Conservation (phyloP, 352 stramenopile species). For the Elongisporangium anandrum region DNA sequence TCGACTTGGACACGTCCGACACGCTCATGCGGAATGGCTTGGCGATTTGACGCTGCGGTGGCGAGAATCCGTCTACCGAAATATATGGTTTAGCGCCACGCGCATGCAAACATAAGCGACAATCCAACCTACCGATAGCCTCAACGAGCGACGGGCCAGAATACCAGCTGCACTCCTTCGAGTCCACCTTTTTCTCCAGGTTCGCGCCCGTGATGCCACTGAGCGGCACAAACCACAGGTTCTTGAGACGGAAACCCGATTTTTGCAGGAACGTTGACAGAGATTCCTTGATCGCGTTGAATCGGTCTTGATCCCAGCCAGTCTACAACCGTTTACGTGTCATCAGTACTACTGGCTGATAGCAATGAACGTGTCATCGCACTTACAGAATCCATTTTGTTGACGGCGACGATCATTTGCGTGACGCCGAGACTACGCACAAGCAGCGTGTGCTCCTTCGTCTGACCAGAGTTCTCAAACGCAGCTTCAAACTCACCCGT, state of each 20-base stretch:
- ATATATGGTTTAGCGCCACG: background rate
- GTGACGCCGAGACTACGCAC: slow-evolving; percentile 92
- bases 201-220: slow-evolving; percentile 87
- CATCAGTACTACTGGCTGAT: slow-evolving; percentile 6
- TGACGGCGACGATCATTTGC: slow-evolving; percentile 95
- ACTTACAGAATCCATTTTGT: slow-evolving; percentile 96
- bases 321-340: slow-evolving; percentile 8
- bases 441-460: slow-evolving; percentile 96
- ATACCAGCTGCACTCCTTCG: slow-evolving; percentile 68
- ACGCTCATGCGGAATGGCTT: slow-evolving; percentile 86
- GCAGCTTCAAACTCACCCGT: slow-evolving; percentile 95
- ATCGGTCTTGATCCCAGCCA: slow-evolving; percentile 75
- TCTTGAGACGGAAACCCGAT: slow-evolving; percentile 73
- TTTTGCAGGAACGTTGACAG: slow-evolving; percentile 72
- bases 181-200: slow-evolving; percentile 51
- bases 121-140: slow-evolving; percentile 45
- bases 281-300: slow-evolving; percentile 70
- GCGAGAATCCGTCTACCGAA: slow-evolving; percentile 57
- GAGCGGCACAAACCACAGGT: slow-evolving; percentile 84
- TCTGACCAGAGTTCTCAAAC: slow-evolving; percentile 94
- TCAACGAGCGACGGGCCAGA: slow-evolving; percentile 72
- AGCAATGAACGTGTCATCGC: background rate
- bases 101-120: slow-evolving; percentile 1
- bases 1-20: slow-evolving; percentile 83
- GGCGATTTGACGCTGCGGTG: slow-evolving; percentile 69